These are phyloP conservation scores for Boletellus emodensis DNA, from an alignment of 768 basidiomycete species.

Conservation along the genomic window DNA sequence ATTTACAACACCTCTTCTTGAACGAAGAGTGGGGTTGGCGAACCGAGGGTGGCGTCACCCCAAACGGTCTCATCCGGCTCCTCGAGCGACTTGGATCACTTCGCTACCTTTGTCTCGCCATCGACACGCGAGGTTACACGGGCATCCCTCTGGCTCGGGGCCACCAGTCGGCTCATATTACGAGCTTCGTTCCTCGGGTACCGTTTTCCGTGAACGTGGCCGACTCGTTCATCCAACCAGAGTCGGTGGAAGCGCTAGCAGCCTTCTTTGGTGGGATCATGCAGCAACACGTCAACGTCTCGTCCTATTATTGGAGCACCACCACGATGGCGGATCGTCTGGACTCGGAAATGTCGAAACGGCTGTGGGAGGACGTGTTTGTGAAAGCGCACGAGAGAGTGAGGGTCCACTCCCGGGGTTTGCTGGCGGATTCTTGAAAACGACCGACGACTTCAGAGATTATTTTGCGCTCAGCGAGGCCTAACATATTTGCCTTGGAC, in stretches of 20 bases:
- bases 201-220: slow-evolving; percentile 14
- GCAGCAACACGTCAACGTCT: background rate
- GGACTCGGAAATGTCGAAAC: slow-evolving; percentile 12
- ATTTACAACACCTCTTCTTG: slow-evolving; percentile 12
- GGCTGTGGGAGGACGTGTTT: slow-evolving; percentile 19
- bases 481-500: no score
- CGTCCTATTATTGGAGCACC: slow-evolving; percentile 9
- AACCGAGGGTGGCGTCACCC: slow-evolving; percentile 14
- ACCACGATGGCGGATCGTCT: slow-evolving; percentile 6
- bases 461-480: no score
- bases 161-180: background rate
- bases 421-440: no score
- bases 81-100: slow-evolving; percentile 5
- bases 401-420: background rate
- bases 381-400: slow-evolving; percentile 10
- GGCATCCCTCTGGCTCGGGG: background rate
- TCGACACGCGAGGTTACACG: slow-evolving; percentile 9
- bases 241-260: slow-evolving; percentile 13
- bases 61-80: slow-evolving; percentile 13
- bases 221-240: slow-evolving; percentile 15
- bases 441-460: no score
- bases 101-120: background rate
- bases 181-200: background rate
- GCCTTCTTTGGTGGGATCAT: slow-evolving; percentile 16
- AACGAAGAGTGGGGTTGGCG: slow-evolving; percentile 22